phyloP scores from a whole-genome alignment of 2,329 filamentous ascomycete species.

The Cyphellophora attinorum region DNA sequence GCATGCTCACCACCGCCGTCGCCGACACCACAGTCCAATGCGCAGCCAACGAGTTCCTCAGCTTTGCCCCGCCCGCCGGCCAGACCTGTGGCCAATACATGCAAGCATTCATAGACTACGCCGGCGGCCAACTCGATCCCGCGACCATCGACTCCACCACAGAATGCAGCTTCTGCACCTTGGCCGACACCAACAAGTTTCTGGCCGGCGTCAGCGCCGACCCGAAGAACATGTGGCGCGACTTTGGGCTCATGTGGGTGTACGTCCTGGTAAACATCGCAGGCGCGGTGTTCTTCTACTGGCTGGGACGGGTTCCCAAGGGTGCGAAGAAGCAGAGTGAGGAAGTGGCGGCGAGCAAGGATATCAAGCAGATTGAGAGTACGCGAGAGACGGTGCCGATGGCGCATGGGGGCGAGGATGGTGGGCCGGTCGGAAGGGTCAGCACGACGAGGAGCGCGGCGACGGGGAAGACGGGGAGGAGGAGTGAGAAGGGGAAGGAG shows the following conservation, averaged over 20 bases:
- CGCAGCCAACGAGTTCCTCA: slow-evolving; percentile 57
- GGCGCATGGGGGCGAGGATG: not conserved
- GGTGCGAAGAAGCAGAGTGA: slow-evolving; percentile 14
- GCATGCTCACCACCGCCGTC: slow-evolving; percentile 60
- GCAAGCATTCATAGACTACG: slow-evolving; percentile 33
- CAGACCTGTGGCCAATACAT: slow-evolving; percentile 55
- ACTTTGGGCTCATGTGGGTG: slow-evolving; percentile 61
- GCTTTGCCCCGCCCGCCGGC: slow-evolving; percentile 51
- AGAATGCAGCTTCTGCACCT: slow-evolving; percentile 41
- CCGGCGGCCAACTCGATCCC: slow-evolving; percentile 45
- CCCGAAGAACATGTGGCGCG: slow-evolving; percentile 51
- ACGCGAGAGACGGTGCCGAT: not conserved
- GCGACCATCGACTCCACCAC: slow-evolving; percentile 33
- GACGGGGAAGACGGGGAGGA: not conserved
- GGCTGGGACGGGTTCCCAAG: slow-evolving; percentile 47
- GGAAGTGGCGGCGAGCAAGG: not conserved
- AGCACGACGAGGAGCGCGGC: not conserved
- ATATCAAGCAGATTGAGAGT: slow-evolving; percentile 1
- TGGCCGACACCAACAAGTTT: slow-evolving; percentile 38
- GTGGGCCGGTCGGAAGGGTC: too few species aligned
- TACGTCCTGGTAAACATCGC: slow-evolving; percentile 56
- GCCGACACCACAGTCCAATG: slow-evolving; percentile 59
- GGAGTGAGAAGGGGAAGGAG: not conserved
- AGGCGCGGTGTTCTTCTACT: slow-evolving; percentile 53
- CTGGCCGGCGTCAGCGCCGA: slow-evolving; percentile 31